Conservation (phyloP, 495 filamentous ascomycete species). For the Astrocystis sublimbata region DNA sequence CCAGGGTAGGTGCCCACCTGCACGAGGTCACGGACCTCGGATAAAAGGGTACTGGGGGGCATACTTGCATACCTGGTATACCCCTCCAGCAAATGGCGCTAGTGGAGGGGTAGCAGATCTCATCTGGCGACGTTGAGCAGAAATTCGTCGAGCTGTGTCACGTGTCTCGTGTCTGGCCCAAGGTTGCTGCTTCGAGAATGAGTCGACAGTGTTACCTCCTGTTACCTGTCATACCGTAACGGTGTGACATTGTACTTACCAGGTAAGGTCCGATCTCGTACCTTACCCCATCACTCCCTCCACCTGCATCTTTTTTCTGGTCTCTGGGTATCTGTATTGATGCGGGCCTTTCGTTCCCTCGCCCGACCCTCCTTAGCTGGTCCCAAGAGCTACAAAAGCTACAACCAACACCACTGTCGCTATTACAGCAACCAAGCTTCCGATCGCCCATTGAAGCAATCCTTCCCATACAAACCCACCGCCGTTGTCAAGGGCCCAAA, state of each 20-base stretch:
- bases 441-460: background rate
- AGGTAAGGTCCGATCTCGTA: conserved; percentile 16
- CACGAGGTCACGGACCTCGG: too few species aligned
- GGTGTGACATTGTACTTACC: background rate
- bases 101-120: conserved; percentile 5
- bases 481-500: too few species aligned
- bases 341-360: conserved; percentile 8
- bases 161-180: background rate
- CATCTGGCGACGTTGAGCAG: background rate
- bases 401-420: background rate
- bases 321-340: too few species aligned
- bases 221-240: background rate
- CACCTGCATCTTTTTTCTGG: background rate
- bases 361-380: conserved; percentile 11
- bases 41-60: too few species aligned
- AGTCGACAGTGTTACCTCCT: background rate
- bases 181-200: background rate
- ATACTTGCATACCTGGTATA: conserved; percentile 4
- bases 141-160: too few species aligned
- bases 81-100: conserved; percentile 12
- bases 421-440: background rate
- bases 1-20: background rate
- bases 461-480: too few species aligned
- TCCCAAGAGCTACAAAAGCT: conserved; percentile 4
- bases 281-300: background rate